phyloP scores from a whole-genome alignment of 2,329 filamentous ascomycete genomes.

The Falciphora oryzae region DNA sequence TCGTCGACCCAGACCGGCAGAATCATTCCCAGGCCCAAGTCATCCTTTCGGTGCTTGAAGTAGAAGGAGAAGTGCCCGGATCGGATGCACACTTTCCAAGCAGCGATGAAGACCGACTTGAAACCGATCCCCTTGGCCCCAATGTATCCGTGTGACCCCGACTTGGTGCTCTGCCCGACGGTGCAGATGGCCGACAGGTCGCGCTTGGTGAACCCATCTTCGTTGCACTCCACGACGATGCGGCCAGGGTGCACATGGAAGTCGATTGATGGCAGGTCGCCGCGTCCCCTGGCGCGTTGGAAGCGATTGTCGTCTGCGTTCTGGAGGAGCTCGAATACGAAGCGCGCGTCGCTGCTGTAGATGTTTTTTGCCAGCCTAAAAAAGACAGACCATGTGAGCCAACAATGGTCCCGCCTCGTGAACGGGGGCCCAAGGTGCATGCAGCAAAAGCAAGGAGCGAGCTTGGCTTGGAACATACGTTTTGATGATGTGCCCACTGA shows the following conservation, averaged over 20 bases:
- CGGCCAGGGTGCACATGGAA: constrained; percentile 30
- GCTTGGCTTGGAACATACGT: neutral
- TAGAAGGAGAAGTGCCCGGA: constrained; percentile 39
- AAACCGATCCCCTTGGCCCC: constrained; percentile 47
- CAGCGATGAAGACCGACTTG: constrained; percentile 44
- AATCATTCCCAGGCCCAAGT: constrained; percentile 46
- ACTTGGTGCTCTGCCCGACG: constrained; percentile 40
- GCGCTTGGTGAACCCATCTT: constrained; percentile 36
- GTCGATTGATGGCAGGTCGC: constrained; percentile 23
- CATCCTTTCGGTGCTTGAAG: constrained; percentile 32
- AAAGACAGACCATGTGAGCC: neutral
- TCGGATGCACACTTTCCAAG: constrained; percentile 37
- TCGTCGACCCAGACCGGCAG: constrained; percentile 34
- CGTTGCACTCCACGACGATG: constrained; percentile 44
- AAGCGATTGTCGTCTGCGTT: constrained; percentile 46
- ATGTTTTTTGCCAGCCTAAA: constrained; percentile 35
- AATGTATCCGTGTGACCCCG: constrained; percentile 27
- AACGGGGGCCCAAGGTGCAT: too few species aligned
- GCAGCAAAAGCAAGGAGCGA: too few species aligned
- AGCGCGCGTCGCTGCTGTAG: constrained; percentile 37
- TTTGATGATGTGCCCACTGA: neutral
- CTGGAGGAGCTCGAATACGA: constrained; percentile 47
- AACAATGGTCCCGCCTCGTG: neutral
- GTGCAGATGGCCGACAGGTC: constrained; percentile 41
- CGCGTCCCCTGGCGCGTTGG: neutral